A percentile compares a stretch with the other conserved stretches of the same genome.
These are phyloP conservation scores for Anisodus acutangulus DNA, from an alignment of 257 asterid species.

Conservation along the genomic window DNA sequence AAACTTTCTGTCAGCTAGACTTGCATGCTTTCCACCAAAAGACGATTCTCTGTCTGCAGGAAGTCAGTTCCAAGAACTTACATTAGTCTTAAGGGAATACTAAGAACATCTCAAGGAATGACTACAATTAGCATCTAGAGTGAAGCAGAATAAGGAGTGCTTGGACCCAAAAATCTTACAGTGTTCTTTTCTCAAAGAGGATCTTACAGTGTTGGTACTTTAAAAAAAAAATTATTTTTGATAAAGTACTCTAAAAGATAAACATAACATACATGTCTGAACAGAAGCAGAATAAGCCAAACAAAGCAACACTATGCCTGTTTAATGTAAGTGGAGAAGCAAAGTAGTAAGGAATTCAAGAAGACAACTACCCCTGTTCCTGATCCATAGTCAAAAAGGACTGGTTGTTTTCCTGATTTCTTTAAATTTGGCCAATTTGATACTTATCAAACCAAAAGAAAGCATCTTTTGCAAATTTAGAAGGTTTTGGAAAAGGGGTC, in stretches of 20 bases:
- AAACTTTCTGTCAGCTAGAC: slow-evolving; percentile 40
- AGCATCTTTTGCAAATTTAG: slow-evolving; percentile 22
- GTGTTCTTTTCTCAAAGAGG: not conserved
- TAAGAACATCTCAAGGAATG: slow-evolving; percentile 13
- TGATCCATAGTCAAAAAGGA: slow-evolving; percentile 14
- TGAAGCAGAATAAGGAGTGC: not conserved
- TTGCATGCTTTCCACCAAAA: slow-evolving; percentile 51
- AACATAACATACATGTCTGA: not conserved
- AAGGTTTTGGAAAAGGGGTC: slow-evolving; percentile 15
- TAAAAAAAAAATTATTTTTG: not conserved
- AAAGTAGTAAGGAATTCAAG: not conserved
- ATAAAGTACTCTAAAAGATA: slow-evolving; percentile 13
- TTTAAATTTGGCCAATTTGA: slow-evolving; percentile 12
- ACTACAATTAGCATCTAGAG: slow-evolving; percentile 2
- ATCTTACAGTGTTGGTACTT: slow-evolving; percentile 9
- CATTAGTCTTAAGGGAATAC: slow-evolving; percentile 14
- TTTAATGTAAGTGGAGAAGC: not conserved
- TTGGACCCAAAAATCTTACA: not conserved
- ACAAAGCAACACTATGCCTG: not conserved
- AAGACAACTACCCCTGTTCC: slow-evolving; percentile 2
- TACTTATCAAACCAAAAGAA: not conserved
- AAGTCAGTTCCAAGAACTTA: slow-evolving; percentile 15
- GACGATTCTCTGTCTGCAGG: slow-evolving; percentile 56
- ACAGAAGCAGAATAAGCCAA: slow-evolving; percentile 1
- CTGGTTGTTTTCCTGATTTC: slow-evolving; percentile 7